Percentiles rank a stretch among this genome's conserved stretches.
phyloP scores from a whole-genome alignment of 1,284 basidiomycete species.

The Microbotryomycetes sp. region DNA sequence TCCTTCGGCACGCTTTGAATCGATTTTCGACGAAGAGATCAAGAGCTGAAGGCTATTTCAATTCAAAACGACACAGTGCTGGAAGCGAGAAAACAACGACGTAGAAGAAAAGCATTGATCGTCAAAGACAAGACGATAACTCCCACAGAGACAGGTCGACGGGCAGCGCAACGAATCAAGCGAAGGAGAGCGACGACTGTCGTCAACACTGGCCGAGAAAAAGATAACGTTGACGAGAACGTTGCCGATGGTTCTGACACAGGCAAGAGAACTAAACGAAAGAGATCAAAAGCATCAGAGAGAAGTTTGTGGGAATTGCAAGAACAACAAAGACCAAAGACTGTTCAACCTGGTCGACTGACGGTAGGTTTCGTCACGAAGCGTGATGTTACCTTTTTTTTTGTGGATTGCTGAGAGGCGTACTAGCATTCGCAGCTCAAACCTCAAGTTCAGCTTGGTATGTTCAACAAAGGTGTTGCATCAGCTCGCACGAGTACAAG shows the following conservation, averaged over 20 bases:
- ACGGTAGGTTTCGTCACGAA: slow-evolving; percentile 9
- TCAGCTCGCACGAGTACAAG: slow-evolving; percentile 3
- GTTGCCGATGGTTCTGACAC: neutral
- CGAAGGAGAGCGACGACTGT: too few species aligned
- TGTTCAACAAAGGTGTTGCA: slow-evolving; percentile 32
- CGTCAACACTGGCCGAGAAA: neutral
- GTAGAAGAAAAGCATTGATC: slow-evolving; percentile 22
- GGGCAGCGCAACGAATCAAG: neutral
- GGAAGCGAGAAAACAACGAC: slow-evolving; percentile 22
- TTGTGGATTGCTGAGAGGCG: neutral
- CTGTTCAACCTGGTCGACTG: slow-evolving; percentile 2
- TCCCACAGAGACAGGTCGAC: slow-evolving; percentile 2
- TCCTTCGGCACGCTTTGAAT: too few species aligned
- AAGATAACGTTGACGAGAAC: neutral
- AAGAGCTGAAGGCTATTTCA: too few species aligned
- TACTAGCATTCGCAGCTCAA: slow-evolving; percentile 13
- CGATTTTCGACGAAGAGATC: too few species aligned
- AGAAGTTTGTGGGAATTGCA: slow-evolving; percentile 3
- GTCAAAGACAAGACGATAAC: slow-evolving; percentile 24
- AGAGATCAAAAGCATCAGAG: slow-evolving; percentile 1
- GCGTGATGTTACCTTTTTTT: neutral
- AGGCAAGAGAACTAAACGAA: neutral
- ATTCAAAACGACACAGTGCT: too few species aligned
- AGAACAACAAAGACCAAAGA: slow-evolving; percentile 6
- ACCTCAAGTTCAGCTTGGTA: slow-evolving; percentile 12